Conservation (phyloP, 768 basidiomycete genomes). For the Lactifluus subvellereus region DNA sequence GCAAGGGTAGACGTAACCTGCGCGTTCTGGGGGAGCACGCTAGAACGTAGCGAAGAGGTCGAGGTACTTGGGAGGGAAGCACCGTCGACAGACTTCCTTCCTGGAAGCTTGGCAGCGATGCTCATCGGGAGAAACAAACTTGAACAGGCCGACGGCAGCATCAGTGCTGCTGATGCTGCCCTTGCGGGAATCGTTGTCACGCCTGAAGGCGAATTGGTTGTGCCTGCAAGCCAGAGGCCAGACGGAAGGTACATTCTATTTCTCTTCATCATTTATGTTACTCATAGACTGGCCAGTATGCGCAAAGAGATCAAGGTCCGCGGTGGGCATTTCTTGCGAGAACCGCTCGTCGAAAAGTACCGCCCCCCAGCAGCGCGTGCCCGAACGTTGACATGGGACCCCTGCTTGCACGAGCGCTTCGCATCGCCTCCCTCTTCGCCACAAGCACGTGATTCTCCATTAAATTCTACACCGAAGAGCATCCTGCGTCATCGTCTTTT, state of each 20-base stretch:
- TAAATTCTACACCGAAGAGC: background rate
- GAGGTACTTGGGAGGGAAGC: background rate
- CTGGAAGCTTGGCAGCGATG: background rate
- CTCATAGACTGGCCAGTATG: background rate
- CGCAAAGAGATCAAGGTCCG: constrained; percentile 15
- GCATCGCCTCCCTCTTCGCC: background rate
- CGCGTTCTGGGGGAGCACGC: background rate
- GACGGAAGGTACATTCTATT: constrained; percentile 11
- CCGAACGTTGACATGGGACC: constrained; percentile 14
- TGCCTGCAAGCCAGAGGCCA: constrained; percentile 16
- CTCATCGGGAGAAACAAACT: background rate
- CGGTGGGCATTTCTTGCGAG: background rate
- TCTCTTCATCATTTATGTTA: background rate
- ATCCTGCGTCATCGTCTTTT: background rate
- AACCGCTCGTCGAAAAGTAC: constrained; percentile 10
- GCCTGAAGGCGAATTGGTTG: constrained; percentile 4
- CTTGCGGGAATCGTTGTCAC: constrained; percentile 8
- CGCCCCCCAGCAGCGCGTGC: constrained; percentile 12
- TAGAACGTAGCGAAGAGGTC: background rate
- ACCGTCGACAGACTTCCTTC: background rate
- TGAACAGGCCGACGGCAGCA: background rate
- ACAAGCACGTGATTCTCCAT: background rate
- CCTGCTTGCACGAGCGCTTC: background rate
- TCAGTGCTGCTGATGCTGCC: background rate
- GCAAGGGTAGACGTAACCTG: constrained; percentile 2